These are phyloP conservation scores for Pyrenopolyporus hunteri DNA, from an alignment of 495 filamentous ascomycete genomes.

Conservation along the genomic window DNA sequence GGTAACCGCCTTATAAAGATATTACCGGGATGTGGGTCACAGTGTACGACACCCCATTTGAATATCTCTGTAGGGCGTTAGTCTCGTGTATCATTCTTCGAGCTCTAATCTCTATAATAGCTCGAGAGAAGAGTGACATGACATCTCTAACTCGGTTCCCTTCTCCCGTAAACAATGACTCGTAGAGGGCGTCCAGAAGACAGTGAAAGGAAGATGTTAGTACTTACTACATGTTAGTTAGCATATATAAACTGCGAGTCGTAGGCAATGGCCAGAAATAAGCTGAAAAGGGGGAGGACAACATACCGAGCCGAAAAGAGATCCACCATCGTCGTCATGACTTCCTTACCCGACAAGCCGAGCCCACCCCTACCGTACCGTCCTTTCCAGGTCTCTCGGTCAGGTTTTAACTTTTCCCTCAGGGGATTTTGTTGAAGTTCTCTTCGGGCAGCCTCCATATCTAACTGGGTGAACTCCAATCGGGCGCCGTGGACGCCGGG, in stretches of 20 bases:
- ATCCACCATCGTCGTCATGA: conserved; percentile 96
- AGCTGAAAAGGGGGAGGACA: neutral
- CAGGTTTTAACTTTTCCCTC: conserved; percentile 71
- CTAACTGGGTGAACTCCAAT: conserved; percentile 57
- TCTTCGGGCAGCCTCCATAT: conserved; percentile 47
- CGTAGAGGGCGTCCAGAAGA: too few relatives aligned
- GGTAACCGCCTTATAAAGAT: conserved; percentile 91
- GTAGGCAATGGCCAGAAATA: neutral
- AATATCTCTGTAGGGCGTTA: conserved; percentile 72
- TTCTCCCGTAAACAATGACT: too few relatives aligned
- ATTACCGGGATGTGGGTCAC: conserved; percentile 96
- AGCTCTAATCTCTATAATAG: neutral
- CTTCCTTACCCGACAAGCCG: conserved; percentile 77
- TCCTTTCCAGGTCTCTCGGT: conserved; percentile 80
- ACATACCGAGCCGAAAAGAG: conserved; percentile 73
- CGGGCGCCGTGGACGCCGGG: conserved; percentile 75
- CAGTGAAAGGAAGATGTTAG: neutral
- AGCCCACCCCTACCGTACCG: conserved; percentile 73
- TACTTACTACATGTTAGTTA: conserved; percentile 24
- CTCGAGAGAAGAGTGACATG: too few relatives aligned
- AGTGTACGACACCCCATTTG: conserved; percentile 91
- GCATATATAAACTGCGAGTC: neutral
- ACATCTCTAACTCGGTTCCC: too few relatives aligned
- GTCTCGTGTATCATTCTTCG: neutral
- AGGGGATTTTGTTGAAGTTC: conserved; percentile 52